Evolutionary conservation across 768 basidiomycete species (phyloP), one percentile per base, ranked within the genome.

Genomic region (Collybia sp.): DNA sequence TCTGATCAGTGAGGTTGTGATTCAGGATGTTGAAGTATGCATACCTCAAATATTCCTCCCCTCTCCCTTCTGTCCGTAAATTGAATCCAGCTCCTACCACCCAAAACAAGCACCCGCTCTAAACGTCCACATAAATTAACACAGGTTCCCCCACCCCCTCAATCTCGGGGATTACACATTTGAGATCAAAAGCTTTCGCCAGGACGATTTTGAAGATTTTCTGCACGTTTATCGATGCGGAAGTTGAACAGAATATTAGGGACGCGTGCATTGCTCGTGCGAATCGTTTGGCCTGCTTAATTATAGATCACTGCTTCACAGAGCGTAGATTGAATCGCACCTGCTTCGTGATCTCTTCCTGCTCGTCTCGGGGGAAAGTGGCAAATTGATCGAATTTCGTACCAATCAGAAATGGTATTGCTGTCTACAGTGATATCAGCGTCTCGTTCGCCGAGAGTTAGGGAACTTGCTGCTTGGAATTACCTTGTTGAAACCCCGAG

Each of bases 191-290:
- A 30, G 94, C 93, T 61, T 98, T 95, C 40, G 92, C 89, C 42
- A 95, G 79, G 38, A 95, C 92, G 65, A 96, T 96, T 75, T 96
- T 94, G 82, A 95, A 95, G 54, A 95, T 95, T 76, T 99, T 99
- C 75, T 99, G 96, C 45, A 99, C 95, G 68, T 99, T 99, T 73
- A 98, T 96, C 50, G 94, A 94, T 53, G 95, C 94, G 40, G 92
- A 91, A 40, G 96, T 99, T 42, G 95, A 97, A 70, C 95, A 99
- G 70, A 98, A 99, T 65, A 99, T 96, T 49, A 99, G 71, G n/a
- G 94, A 95, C 13, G 96, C 94, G 64, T 98, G 94, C 96, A 99
- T 99, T 42, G 96, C 96, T 64, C 90, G 87, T 50, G 94, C 92
- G 68, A 99, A 99, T 56, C 95, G 84, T 66, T 96, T 96, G 37